These are phyloP conservation scores for Trypanosoma avium DNA, from an alignment of 208 protist species.

Conservation along the genomic window DNA sequence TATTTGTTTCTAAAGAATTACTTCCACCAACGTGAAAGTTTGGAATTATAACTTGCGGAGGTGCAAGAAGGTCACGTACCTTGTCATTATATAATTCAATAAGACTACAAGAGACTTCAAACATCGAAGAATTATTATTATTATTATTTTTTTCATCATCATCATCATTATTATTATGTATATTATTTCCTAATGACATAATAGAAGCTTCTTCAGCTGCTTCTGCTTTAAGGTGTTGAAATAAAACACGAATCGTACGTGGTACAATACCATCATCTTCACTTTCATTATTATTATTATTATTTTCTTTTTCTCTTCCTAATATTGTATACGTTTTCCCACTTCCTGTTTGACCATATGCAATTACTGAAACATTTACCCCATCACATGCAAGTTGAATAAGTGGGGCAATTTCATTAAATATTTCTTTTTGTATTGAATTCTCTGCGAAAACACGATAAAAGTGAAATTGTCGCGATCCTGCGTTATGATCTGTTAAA, in stretches of 20 bases:
- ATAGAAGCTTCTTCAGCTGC: conserved; percentile 6
- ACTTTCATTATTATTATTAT: neutral
- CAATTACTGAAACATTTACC: conserved; percentile 52
- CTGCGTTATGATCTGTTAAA: neutral
- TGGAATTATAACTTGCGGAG: conserved; percentile 12
- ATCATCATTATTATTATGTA: neutral
- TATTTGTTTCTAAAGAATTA: conserved; percentile 4
- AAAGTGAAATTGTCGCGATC: conserved; percentile 22
- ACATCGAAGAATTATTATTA: neutral
- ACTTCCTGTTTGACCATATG: conserved; percentile 62
- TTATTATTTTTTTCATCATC: neutral
- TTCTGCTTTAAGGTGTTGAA: conserved; percentile 13
- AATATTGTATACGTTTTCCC: conserved; percentile 81
- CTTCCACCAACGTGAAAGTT: conserved; percentile 8
- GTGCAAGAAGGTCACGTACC: conserved; percentile 44
- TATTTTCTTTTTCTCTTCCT: conserved; percentile 16
- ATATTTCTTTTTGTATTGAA: conserved; percentile 36
- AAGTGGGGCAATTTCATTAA: conserved; percentile 40
- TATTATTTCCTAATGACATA: neutral
- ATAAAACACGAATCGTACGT: conserved; percentile 26
- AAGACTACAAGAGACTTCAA: conserved; percentile 41
- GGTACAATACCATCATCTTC: conserved; percentile 28
- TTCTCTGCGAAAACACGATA: conserved; percentile 17
- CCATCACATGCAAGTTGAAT: conserved; percentile 43
- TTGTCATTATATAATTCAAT: conserved; percentile 61